Percentiles rank a stretch among this genome's conserved stretches.
phyloP scores from a whole-genome alignment of 2,329 filamentous ascomycete species.

The Seiridium cupressi region DNA sequence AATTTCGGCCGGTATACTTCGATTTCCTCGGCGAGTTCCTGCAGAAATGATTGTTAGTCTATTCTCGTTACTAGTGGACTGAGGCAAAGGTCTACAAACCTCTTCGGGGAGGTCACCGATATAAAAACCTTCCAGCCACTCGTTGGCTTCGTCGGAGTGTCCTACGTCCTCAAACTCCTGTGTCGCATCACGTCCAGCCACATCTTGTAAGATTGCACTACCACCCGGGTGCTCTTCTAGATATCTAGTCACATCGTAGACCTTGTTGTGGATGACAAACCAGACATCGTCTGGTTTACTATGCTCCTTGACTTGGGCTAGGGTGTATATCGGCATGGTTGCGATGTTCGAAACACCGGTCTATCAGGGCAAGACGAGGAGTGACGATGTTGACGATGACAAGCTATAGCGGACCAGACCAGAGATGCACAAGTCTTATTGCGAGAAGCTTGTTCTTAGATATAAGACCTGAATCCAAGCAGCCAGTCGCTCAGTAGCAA shows the following conservation, averaged over 20 bases:
- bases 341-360: not conserved
- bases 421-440: not conserved
- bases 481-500: not conserved
- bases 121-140: not conserved
- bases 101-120: not conserved
- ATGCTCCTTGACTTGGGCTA: not conserved
- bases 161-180: conserved; percentile 3
- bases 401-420: not conserved
- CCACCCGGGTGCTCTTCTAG: conserved; percentile 5
- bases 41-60: not conserved
- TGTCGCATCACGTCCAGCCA: not conserved
- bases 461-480: not conserved
- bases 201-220: not conserved
- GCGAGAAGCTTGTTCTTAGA: not conserved
- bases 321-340: not conserved
- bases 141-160: conserved; percentile 5
- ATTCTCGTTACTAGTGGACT: not conserved
- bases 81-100: not conserved
- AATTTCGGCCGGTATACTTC: conserved; percentile 1
- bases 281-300: conserved; percentile 1
- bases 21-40: conserved; percentile 2
- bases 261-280: conserved; percentile 4
- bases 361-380: not conserved
- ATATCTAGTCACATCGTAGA: conserved; percentile 5
- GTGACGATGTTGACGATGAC: not conserved